Base-by-base conservation (phyloP, 495 filamentous ascomycete genomes). In the Penicillium herquei region DNA sequence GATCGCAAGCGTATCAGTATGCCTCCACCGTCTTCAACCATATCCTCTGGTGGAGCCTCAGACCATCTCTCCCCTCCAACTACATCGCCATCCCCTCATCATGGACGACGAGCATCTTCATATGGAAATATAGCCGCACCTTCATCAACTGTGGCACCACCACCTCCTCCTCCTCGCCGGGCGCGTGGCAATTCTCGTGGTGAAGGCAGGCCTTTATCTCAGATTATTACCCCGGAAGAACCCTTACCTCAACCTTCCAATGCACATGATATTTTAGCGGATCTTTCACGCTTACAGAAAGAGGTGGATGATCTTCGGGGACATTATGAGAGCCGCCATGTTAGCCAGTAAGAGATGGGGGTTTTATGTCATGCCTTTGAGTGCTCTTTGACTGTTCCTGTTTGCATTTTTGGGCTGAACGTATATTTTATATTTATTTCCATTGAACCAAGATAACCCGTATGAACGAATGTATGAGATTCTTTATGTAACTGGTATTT, bases 241-340 rank as follows among this genome's bases (percentile, higher is more conserved):
- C 60, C 66, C 37, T 30, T 65, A 7, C 64, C 69, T 12, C 57
- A 70, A 35, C 61, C 69, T 11, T 72, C 68, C 9, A 71, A 76
- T 45, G 76, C 73, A 5, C 73, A 70, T 32, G 83, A 87, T 64
- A 84, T 89, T 39, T 57, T 91, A 54, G 87, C 85, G 2, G 86
- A 89, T 70, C 71, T 91, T 35, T 76, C 81, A 7, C 80, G 82
- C 44, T 67, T 91, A 54, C 87, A 87, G 68, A 81, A 78, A 68
- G 87, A 91, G 65, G 87, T 91, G 43, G 87, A 91, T 70, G 84
- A 83, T 45, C 65, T 89, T 34, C 78, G 85, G 57, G 84, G 82
- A 1, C 79, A 79, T 54, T 84, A 80, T 56, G 78, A 76, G 50
- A 69, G 49, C 50, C 67, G 62, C 39, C 66, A 68, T 41, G 58